Percentiles rank a stretch among this genome's conserved stretches.
These are phyloP conservation scores for Debaryomyces nepalensis DNA, from an alignment of 1,139 yeast species.

Conservation along the genomic window DNA sequence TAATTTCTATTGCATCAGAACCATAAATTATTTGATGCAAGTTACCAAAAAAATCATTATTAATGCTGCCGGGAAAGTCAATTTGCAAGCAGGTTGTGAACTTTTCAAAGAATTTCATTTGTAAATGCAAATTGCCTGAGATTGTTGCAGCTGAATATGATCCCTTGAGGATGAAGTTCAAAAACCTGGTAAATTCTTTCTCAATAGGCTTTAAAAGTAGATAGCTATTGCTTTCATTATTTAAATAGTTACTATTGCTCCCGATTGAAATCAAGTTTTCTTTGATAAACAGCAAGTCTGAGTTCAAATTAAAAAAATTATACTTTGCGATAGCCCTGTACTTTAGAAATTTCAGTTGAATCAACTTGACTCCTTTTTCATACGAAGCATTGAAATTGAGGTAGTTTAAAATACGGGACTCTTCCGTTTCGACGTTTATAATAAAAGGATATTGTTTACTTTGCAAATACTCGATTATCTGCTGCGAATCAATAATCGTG, in stretches of 20 bases:
- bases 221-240: conserved; percentile 3
- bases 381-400: conserved; percentile 14
- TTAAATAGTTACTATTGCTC: neutral
- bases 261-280: conserved; percentile 15
- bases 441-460: conserved; percentile 15
- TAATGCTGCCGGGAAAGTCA: conserved; percentile 13
- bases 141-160: conserved; percentile 13
- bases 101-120: conserved; percentile 8
- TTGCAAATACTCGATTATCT: conserved; percentile 14
- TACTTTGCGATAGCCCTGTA: conserved; percentile 17
- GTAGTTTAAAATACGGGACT: conserved; percentile 12
- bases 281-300: conserved; percentile 14
- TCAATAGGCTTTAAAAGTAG: conserved; percentile 19
- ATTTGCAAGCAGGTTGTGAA: conserved; percentile 17
- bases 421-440: conserved; percentile 21
- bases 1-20: conserved; percentile 19
- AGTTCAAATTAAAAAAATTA: conserved; percentile 19
- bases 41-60: conserved; percentile 1
- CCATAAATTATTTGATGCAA: conserved; percentile 15
- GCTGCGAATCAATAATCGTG: conserved; percentile 16
- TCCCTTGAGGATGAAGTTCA: conserved; percentile 17
- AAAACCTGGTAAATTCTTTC: conserved; percentile 16
- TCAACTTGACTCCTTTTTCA: conserved; percentile 16
- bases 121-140: conserved; percentile 13
- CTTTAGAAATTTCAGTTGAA: conserved; percentile 14